Percentiles rank a stretch among this genome's conserved stretches.
These are phyloP conservation scores for Melampsora americana DNA, from an alignment of 1,284 basidiomycete genomes.

Conservation along the genomic window DNA sequence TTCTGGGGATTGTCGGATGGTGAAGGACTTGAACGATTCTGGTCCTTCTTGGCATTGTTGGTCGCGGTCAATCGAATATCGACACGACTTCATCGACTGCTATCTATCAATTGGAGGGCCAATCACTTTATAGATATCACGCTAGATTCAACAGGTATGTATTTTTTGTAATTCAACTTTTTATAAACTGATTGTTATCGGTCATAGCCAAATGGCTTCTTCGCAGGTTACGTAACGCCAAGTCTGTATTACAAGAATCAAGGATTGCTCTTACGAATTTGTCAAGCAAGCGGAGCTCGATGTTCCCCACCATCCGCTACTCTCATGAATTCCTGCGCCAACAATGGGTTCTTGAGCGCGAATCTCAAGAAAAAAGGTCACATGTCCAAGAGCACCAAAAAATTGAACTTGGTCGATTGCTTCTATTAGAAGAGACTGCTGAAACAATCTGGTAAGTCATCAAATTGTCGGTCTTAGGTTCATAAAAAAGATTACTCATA, in stretches of 20 bases:
- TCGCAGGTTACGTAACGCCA: neutral
- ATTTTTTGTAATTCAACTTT: neutral
- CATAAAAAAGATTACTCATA: no score
- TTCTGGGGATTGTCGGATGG: constrained; percentile 11
- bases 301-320: neutral
- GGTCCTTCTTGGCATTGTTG: neutral
- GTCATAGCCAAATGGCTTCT: neutral
- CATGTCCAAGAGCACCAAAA: neutral
- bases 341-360: constrained; percentile 11
- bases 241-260: neutral
- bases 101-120: neutral
- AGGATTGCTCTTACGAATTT: neutral
- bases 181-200: neutral
- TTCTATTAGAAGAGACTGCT: neutral
- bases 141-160: neutral
- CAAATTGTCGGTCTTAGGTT: no score
- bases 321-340: neutral
- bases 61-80: neutral
- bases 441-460: neutral
- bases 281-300: neutral
- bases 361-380: neutral
- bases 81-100: neutral
- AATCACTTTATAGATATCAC: neutral
- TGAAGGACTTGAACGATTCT: constrained; percentile 2
- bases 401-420: constrained; percentile 2